Conservation (phyloP, 352 stramenopile species). For the Phytophthora nicotianae region DNA sequence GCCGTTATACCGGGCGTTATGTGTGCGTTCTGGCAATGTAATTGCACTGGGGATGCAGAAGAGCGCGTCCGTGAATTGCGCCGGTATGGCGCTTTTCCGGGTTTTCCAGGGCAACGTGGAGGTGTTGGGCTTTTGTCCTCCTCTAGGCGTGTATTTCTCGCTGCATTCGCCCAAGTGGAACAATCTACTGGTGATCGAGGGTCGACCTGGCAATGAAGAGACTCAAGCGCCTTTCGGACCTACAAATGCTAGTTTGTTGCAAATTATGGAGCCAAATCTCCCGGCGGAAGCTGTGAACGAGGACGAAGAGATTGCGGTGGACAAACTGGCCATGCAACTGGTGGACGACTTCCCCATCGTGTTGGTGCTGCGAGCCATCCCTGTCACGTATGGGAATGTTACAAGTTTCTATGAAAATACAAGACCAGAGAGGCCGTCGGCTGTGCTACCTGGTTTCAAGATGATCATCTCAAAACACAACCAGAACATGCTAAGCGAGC, state of each 20-base stretch:
- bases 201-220: constrained; percentile 30
- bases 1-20: constrained; percentile 45
- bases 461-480: constrained; percentile 68
- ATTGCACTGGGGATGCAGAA: constrained; percentile 69
- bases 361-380: constrained; percentile 70
- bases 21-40: constrained; percentile 63
- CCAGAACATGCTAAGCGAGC: constrained; percentile 29
- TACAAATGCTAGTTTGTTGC: constrained; percentile 47
- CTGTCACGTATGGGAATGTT: constrained; percentile 72
- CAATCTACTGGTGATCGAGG: constrained; percentile 66
- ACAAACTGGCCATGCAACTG: constrained; percentile 68
- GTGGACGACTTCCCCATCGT: constrained; percentile 70
- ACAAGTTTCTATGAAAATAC: constrained; percentile 75
- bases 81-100: constrained; percentile 75
- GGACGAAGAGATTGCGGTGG: constrained; percentile 77
- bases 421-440: constrained; percentile 25
- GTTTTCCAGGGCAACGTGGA: constrained; percentile 82
- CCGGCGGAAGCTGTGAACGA: constrained; percentile 37
- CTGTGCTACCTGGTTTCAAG: constrained; percentile 84
- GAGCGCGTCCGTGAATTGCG: constrained; percentile 60
- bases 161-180: constrained; percentile 87
- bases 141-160: constrained; percentile 76
- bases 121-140: constrained; percentile 72
- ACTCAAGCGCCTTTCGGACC: constrained; percentile 67
- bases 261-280: constrained; percentile 47